Conservation (phyloP, 169 alveolate genomes). For the Plasmodium blacklocki region DNA sequence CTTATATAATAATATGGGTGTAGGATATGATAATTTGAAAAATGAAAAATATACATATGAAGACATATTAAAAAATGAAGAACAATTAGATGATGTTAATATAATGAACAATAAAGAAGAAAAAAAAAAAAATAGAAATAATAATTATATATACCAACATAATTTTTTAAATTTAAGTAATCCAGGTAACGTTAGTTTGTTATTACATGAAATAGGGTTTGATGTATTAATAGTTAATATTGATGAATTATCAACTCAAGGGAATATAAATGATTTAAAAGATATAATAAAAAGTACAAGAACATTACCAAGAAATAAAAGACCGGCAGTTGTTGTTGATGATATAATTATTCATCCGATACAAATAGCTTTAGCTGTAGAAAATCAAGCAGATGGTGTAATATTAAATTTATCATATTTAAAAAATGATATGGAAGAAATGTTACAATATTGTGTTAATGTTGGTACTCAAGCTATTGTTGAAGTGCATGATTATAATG, state of each 20-base stretch:
- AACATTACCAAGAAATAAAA: slow-evolving; percentile 74
- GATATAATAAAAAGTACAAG: slow-evolving; percentile 77
- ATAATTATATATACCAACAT: slow-evolving; percentile 43
- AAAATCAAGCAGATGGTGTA: slow-evolving; percentile 87
- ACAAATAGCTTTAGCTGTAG: slow-evolving; percentile 86
- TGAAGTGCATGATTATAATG: slow-evolving; percentile 84
- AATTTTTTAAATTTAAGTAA: slow-evolving; percentile 50
- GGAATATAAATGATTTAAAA: slow-evolving; percentile 80
- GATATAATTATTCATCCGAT: slow-evolving; percentile 86
- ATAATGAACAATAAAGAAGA: slow-evolving; percentile 1
- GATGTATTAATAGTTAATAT: slow-evolving; percentile 85
- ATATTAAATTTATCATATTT: slow-evolving; percentile 80
- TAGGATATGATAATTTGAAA: slow-evolving; percentile 76
- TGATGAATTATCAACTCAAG: slow-evolving; percentile 80
- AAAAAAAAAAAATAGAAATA: slow-evolving; percentile 58
- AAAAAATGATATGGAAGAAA: slow-evolving; percentile 79
- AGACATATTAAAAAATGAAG: slow-evolving; percentile 17
- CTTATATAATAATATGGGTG: slow-evolving; percentile 11
- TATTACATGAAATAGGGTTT: slow-evolving; percentile 77
- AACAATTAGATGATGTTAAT: slow-evolving; percentile 8
- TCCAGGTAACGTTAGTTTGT: slow-evolving; percentile 62
- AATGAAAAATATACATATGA: slow-evolving; percentile 45
- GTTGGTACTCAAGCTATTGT: slow-evolving; percentile 87
- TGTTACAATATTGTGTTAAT: slow-evolving; percentile 79
- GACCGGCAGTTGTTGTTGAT: slow-evolving; percentile 88